These are phyloP conservation scores for Fusarium devonianum DNA, from an alignment of 2,329 filamentous ascomycete genomes.

Conservation along the genomic window DNA sequence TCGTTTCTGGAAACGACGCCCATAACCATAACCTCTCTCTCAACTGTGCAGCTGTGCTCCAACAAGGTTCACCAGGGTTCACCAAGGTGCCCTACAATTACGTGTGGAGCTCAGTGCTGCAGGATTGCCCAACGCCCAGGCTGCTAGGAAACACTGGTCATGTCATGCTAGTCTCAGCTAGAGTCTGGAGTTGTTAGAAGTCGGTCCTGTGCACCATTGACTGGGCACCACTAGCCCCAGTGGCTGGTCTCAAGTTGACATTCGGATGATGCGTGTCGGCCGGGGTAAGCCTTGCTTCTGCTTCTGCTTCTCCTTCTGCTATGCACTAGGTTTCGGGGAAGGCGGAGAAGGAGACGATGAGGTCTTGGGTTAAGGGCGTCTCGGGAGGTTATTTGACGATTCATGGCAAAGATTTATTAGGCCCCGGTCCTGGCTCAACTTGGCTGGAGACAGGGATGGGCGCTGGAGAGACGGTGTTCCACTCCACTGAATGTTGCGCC, in stretches of 20 bases:
- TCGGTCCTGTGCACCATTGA: constrained; percentile 11
- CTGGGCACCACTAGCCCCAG: constrained; percentile 19
- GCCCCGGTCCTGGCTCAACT: constrained; percentile 26
- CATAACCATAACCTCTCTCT: constrained; percentile 10
- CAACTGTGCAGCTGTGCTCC: background rate
- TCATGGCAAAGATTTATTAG: constrained; percentile 26
- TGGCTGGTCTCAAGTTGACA: constrained; percentile 37
- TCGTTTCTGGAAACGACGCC: constrained; percentile 12
- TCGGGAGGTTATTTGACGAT: constrained; percentile 25
- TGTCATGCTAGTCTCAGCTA: constrained; percentile 16
- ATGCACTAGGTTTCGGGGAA: constrained; percentile 27
- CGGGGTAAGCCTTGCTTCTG: too few species aligned
- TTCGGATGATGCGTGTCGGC: constrained; percentile 24
- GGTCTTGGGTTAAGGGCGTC: constrained; percentile 13
- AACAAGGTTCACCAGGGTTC: constrained; percentile 1
- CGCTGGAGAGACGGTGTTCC: constrained; percentile 21
- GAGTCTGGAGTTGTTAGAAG: constrained; percentile 11
- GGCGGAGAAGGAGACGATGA: constrained; percentile 14
- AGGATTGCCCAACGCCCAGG: constrained; percentile 19
- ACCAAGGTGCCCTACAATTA: background rate
- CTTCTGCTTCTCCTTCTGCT: background rate
- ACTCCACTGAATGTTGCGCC: constrained; percentile 41
- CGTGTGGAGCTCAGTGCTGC: background rate
- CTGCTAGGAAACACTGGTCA: constrained; percentile 25
- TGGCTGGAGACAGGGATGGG: constrained; percentile 29